Percentiles rank a stretch among this genome's conserved stretches.
Evolutionary conservation across 805 yeast genomes (phyloP).

Genomic region (Metschnikowia bowlesiae): DNA sequence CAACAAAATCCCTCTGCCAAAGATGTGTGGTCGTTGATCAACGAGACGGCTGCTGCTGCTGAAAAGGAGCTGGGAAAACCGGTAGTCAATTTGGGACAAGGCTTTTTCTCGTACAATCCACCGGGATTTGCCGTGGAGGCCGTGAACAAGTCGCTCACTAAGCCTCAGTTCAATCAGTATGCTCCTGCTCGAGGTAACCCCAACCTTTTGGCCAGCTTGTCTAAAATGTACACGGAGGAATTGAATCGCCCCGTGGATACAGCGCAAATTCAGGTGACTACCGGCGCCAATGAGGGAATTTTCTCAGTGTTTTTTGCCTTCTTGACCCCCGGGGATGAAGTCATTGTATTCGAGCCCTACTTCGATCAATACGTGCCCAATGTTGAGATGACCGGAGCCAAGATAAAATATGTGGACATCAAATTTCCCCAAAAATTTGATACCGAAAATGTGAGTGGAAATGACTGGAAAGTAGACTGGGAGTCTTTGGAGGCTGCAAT

Average conservation of each 20-base stretch:
- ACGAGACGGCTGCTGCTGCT: conserved; percentile 90
- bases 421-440: conserved; percentile 76
- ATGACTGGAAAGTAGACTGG: conserved; percentile 85
- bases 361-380: conserved; percentile 96
- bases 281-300: conserved; percentile 98
- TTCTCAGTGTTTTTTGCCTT: conserved; percentile 80
- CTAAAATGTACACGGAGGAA: conserved; percentile 65
- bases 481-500: conserved; percentile 70
- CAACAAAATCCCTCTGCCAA: conserved; percentile 56
- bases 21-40: conserved; percentile 93
- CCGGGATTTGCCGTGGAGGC: conserved; percentile 89
- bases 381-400: conserved; percentile 91
- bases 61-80: conserved; percentile 66
- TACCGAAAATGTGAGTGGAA: conserved; percentile 61
- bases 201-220: conserved; percentile 62
- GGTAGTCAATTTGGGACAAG: conserved; percentile 90
- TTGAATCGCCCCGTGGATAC: conserved; percentile 55
- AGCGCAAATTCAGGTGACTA: conserved; percentile 72
- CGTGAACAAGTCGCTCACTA: conserved; percentile 67
- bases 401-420: conserved; percentile 79
- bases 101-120: conserved; percentile 94
- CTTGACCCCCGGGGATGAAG: conserved; percentile 86
- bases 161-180: conserved; percentile 81
- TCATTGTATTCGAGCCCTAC: conserved; percentile 92
- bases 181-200: conserved; percentile 90